These are phyloP conservation scores for Fusarium bactridioides DNA, from an alignment of 2,329 filamentous ascomycete genomes.

Conservation along the genomic window DNA sequence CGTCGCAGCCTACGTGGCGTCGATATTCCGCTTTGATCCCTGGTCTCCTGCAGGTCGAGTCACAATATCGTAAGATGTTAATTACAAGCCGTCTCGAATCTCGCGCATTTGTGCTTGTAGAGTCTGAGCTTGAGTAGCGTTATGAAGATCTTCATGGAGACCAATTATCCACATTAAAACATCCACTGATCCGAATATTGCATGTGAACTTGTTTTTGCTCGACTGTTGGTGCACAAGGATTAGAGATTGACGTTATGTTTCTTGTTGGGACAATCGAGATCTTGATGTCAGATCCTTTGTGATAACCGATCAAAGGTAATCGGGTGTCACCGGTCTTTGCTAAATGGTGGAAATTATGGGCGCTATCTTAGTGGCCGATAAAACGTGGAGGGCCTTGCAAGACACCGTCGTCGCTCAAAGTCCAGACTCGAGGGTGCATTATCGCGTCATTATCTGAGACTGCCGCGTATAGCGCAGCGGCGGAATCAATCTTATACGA, in stretches of 20 bases:
- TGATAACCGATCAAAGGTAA: background rate
- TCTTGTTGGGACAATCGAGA: background rate
- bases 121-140: background rate
- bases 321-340: background rate
- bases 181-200: background rate
- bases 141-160: background rate
- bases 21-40: background rate
- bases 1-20: background rate
- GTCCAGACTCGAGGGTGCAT: background rate
- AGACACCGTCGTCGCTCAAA: rapidly evolving
- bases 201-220: background rate
- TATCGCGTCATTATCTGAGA: background rate
- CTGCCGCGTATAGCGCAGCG: background rate
- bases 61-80: background rate
- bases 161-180: background rate
- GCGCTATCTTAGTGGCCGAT: background rate
- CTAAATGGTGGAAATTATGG: background rate
- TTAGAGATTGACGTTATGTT: background rate
- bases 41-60: background rate
- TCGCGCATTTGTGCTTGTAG: background rate
- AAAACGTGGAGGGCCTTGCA: background rate
- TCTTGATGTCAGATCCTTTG: background rate
- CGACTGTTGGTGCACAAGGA: background rate
- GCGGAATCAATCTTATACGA: no score
- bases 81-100: background rate